phyloP scores from a whole-genome alignment of 805 yeast species.

The Lipomyces chichibuensis region DNA sequence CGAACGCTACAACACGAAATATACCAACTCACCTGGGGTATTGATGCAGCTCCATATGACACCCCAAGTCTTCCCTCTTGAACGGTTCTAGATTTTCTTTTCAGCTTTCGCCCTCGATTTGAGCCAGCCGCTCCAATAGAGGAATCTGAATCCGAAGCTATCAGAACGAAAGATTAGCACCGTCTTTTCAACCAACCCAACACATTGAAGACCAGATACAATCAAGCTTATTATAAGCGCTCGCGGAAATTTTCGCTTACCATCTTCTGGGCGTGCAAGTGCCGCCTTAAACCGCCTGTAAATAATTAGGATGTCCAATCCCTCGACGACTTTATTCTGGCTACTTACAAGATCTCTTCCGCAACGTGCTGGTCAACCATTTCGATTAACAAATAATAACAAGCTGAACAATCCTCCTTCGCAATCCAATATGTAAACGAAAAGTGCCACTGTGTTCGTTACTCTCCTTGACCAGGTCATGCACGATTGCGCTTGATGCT shows the following conservation, averaged over 20 bases:
- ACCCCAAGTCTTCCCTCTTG: constrained; percentile 50
- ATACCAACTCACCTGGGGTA: constrained; percentile 5
- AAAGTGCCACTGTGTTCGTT: not conserved
- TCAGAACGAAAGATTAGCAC: not conserved
- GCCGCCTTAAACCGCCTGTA: constrained; percentile 44
- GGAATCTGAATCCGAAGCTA: constrained; percentile 42
- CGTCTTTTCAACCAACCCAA: not conserved
- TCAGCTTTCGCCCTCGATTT: constrained; percentile 63
- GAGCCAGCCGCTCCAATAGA: constrained; percentile 44
- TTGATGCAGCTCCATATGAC: constrained; percentile 23
- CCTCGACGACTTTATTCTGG: not conserved
- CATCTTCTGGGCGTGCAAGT: constrained; percentile 41
- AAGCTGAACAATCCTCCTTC: constrained; percentile 1
- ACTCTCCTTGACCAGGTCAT: not conserved
- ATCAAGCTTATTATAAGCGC: too few relatives aligned
- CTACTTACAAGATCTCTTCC: constrained; percentile 36
- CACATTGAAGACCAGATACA: not conserved
- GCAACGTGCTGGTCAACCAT: constrained; percentile 35
- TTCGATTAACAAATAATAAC: not conserved
- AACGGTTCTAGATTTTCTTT: constrained; percentile 53
- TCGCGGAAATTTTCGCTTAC: constrained; percentile 22
- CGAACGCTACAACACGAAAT: not conserved
- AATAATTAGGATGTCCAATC: not conserved
- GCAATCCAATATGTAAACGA: not conserved
- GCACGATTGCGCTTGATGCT: not conserved